Base-by-base conservation (phyloP, 2,329 filamentous ascomycete genomes). In the Fusarium palustre region DNA sequence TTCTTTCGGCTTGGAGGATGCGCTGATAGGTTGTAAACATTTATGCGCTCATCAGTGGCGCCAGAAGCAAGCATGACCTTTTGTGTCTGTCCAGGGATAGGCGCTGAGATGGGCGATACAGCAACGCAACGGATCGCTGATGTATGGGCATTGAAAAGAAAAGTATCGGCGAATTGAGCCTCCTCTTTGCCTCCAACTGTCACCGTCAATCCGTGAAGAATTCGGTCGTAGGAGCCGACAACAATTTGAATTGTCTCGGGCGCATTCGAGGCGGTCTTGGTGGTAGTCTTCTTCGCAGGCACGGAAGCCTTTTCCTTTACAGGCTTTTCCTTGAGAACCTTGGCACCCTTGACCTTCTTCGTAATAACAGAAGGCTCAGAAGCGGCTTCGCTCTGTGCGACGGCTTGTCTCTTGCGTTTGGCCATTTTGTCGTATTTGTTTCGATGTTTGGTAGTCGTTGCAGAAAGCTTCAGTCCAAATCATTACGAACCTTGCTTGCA, bases 111-210 rank as follows among this genome's bases (percentile, higher is more conserved):
- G 5, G 92, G 91, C 11, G 95, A 97, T 65, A 97, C 81, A 25
- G 94, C 93, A 34, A 99, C 86, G 77, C 93, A 97, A 74, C 94
- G 91, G 77, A 99, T 93, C 7, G 96, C 91, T 15, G 94, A 97
- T 59, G 89, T 87, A 81, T 99, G 96, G 16, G 96, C 94, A 76
- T 94, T 93, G 87, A 99, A 97, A 59, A 99, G 87, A 79, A 99
- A 99, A 0, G 92, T 95, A 79, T 98, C 95, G 70, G 92, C 88
- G 77, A 97, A 98, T 53, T 90, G 85, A 56, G 90, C 84, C 18
- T 84, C 76, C 55, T 78, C 70, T 42, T 78, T 69, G 33, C 70
- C 52, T 33, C 74, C 68, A 54, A 97, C 83, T 3, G 88, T 88
- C n/a, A 92, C 94, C 10, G 92, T 93, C 74, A 97, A 86, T 64